phyloP scores from a whole-genome alignment of 2,329 filamentous ascomycete species.

The Paramyrothecium sp. region DNA sequence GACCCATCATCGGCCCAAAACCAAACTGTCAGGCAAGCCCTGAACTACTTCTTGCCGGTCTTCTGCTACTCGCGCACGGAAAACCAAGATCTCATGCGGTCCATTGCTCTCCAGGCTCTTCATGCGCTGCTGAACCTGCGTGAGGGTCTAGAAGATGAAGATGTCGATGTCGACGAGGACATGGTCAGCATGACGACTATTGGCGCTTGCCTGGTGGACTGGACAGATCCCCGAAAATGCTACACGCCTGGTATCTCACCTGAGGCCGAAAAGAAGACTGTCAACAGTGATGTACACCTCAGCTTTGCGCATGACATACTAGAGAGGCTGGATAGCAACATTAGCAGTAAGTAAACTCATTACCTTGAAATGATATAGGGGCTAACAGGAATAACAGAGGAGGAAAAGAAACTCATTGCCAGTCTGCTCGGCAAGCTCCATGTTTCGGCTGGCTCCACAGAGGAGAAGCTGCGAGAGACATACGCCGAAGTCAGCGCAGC shows the following conservation, averaged over 20 bases:
- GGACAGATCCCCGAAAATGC: slow-evolving; percentile 89
- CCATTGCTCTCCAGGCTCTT: slow-evolving; percentile 71
- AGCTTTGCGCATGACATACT: slow-evolving; percentile 75
- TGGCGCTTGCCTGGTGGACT: slow-evolving; percentile 82
- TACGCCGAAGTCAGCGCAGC: slow-evolving; percentile 60
- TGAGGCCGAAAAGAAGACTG: slow-evolving; percentile 60
- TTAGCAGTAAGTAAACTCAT: slow-evolving; percentile 57
- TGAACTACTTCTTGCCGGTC: slow-evolving; percentile 92
- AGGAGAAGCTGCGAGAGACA: slow-evolving; percentile 55
- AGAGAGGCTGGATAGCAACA: slow-evolving; percentile 66
- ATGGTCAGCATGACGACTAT: slow-evolving; percentile 79
- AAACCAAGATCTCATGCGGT: slow-evolving; percentile 80
- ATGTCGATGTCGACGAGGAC: slow-evolving; percentile 70
- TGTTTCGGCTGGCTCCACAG: slow-evolving; percentile 65
- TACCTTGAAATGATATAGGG: neutral
- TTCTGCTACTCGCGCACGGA: slow-evolving; percentile 84
- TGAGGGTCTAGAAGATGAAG: slow-evolving; percentile 72
- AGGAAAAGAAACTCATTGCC: slow-evolving; percentile 81
- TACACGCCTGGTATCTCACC: slow-evolving; percentile 49
- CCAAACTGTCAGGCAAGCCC: slow-evolving; percentile 77
- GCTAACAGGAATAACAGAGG: slow-evolving; percentile 52
- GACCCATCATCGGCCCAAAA: slow-evolving; percentile 79
- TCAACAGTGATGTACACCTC: slow-evolving; percentile 78
- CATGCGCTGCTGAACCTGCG: slow-evolving; percentile 72
- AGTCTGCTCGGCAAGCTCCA: slow-evolving; percentile 80